These are phyloP conservation scores for Sporormia fimetaria DNA, from an alignment of 495 filamentous ascomycete genomes.

Conservation along the genomic window DNA sequence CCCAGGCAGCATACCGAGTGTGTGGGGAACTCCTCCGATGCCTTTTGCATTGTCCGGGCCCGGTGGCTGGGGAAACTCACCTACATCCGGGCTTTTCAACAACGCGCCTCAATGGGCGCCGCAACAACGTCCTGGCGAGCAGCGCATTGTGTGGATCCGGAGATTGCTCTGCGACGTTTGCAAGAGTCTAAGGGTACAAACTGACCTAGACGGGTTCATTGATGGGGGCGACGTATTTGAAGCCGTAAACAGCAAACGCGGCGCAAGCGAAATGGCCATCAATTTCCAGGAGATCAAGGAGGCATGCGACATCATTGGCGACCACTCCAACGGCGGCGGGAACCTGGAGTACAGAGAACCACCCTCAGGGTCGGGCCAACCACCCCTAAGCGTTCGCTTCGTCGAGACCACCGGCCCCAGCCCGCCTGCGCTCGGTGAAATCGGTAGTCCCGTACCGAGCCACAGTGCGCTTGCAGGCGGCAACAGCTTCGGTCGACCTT, in stretches of 20 bases:
- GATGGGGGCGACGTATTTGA: conserved; percentile 52
- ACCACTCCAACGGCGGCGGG: conserved; percentile 76
- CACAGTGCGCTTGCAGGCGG: conserved; percentile 27
- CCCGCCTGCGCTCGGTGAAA: conserved; percentile 29
- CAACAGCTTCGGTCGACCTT: conserved; percentile 23
- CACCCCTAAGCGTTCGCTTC: conserved; percentile 17
- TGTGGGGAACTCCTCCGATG: conserved; percentile 28
- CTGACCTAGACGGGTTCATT: conserved; percentile 47
- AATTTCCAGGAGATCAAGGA: conserved; percentile 65
- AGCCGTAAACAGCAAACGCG: conserved; percentile 51
- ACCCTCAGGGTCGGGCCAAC: not conserved
- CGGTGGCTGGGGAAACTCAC: conserved; percentile 25
- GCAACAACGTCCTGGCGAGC: conserved; percentile 36
- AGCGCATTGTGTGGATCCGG: conserved; percentile 46
- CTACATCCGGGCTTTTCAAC: conserved; percentile 25
- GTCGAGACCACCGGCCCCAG: conserved; percentile 9
- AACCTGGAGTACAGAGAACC: conserved; percentile 43
- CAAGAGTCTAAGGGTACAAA: conserved; percentile 40
- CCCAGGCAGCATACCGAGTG: conserved; percentile 14
- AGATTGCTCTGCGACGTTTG: conserved; percentile 50
- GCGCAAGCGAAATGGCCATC: conserved; percentile 46
- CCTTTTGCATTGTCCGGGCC: conserved; percentile 22
- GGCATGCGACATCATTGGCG: conserved; percentile 86
- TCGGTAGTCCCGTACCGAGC: conserved; percentile 33
- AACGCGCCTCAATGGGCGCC: conserved; percentile 39